Base-by-base conservation (phyloP, 164 flowering plant genomes). In the Pachysandra terminalis region DNA sequence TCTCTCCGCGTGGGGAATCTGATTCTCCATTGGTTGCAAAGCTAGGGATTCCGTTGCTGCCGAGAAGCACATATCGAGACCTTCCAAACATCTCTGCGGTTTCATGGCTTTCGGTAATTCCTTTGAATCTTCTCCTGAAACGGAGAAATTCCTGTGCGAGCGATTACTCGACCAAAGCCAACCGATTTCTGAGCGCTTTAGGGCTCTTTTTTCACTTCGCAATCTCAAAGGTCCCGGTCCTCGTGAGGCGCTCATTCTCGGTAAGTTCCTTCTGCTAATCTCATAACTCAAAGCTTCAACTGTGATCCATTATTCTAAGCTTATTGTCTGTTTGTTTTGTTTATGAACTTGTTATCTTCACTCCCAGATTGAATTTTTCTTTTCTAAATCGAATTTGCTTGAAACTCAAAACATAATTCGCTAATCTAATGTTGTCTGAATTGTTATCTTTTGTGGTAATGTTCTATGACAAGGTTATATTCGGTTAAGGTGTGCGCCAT, bases 161-260 rank as follows among this genome's bases (percentile, higher is more conserved):
- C 77, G 86, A 21, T 77, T 87, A 64, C 73, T 84, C 9, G 91
- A 88, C 66, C 69, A 71, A 56, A 77, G 63, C 22, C 90, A 86
- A 64, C 91, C 97, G 13, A 93, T 93, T 23, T 80, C 96, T 0
- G 97, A 96, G 82, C 88, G 99, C 7, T 96, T 96, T 73, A 74
- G 96, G 73, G 99, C 92, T 51, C 90, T 93, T 25, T 96, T 96
- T 81, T 93, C 98, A 54, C 90, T 93, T 65, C 96, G 99, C 70
- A 96, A 96, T 79, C 93, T 96, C 68, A 72, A 73, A 48, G 98
- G 97, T 56, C 64, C 83, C 17, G 84, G 64, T 28, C 93, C 98
- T 64, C 94, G 97, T 40, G 61, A 82, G 65, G 95, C 99, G 19
- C 93, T 96, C 28, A 75, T 93, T 56, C 71, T 22, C 1, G 97